Evolutionary conservation across 306 rosid genomes (phyloP).

Genomic region (Arachis hypogaea): DNA sequence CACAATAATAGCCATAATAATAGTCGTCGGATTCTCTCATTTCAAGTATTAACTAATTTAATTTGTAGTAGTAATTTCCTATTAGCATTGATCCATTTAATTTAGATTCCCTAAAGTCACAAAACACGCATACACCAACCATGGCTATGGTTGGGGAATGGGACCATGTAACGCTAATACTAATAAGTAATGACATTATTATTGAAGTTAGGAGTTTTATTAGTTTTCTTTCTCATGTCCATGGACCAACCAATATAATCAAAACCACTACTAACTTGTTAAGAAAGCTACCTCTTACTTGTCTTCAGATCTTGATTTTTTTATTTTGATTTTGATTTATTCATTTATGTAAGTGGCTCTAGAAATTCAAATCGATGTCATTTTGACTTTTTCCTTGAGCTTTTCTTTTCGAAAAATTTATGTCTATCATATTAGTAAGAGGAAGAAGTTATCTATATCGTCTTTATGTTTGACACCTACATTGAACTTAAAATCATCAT

Average conservation of each 20-base stretch:
- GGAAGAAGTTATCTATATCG: too few species aligned
- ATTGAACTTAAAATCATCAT: too few species aligned
- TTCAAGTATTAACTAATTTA: not conserved
- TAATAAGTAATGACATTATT: not conserved
- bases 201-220: not conserved
- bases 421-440: not conserved
- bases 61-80: not conserved
- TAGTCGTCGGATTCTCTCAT: not conserved
- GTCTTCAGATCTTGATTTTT: not conserved
- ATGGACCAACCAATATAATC: conserved; percentile 12
- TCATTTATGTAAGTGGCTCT: not conserved
- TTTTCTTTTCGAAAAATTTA: not conserved
- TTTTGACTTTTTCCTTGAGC: not conserved
- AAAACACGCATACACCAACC: not conserved
- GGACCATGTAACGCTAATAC: not conserved
- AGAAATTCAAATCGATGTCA: not conserved
- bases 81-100: not conserved
- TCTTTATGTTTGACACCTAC: too few species aligned
- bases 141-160: conserved; percentile 12
- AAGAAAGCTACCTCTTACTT: conserved; percentile 15
- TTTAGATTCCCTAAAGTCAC: conserved; percentile 28
- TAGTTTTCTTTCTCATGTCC: not conserved
- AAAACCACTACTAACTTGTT: not conserved
- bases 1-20: not conserved
- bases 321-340: not conserved